Evolutionary conservation across 2,329 filamentous ascomycete genomes (phyloP).

Genomic region (Sclerotiophoma versabilis): DNA sequence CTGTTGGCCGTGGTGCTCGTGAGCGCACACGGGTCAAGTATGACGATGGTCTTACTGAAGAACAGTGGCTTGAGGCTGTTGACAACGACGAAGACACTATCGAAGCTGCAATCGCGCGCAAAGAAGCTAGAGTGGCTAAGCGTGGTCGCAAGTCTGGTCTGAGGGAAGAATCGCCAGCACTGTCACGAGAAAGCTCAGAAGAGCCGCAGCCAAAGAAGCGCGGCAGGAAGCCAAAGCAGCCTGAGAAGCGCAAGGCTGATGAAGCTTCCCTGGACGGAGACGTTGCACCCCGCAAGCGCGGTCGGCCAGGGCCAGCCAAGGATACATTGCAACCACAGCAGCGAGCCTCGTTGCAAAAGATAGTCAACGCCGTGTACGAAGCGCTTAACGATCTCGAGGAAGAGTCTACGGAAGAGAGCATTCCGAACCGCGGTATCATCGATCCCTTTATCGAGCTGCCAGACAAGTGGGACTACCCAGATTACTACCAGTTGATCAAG

Average conservation of each 20-base stretch:
- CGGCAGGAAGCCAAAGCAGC: slow-evolving; percentile 73
- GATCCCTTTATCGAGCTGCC: slow-evolving; percentile 93
- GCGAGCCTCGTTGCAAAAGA: slow-evolving; percentile 79
- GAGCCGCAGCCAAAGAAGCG: slow-evolving; percentile 79
- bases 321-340: slow-evolving; percentile 72
- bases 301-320: slow-evolving; percentile 69
- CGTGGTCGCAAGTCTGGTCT: slow-evolving; percentile 69
- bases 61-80: slow-evolving; percentile 98
- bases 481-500: slow-evolving; percentile 94
- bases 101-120: slow-evolving; percentile 89
- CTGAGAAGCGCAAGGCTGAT: slow-evolving; percentile 87
- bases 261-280: slow-evolving; percentile 71
- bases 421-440: slow-evolving; percentile 79
- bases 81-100: slow-evolving; percentile 95
- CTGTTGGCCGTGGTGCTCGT: slow-evolving; percentile 84
- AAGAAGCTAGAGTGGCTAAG: slow-evolving; percentile 83
- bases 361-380: slow-evolving; percentile 79
- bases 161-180: slow-evolving; percentile 75
- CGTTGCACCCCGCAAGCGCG: slow-evolving; percentile 69
- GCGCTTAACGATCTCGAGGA: slow-evolving; percentile 84
- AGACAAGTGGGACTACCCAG: slow-evolving; percentile 85
- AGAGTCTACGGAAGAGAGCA: slow-evolving; percentile 66
- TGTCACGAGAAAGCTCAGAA: slow-evolving; percentile 84
- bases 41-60: slow-evolving; percentile 95
- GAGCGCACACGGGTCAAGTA: slow-evolving; percentile 95